Evolutionary conservation across 1,284 basidiomycete species (phyloP), one percentile per base, ranked within the genome.

Genomic region (Fomitopsis betulina): DNA sequence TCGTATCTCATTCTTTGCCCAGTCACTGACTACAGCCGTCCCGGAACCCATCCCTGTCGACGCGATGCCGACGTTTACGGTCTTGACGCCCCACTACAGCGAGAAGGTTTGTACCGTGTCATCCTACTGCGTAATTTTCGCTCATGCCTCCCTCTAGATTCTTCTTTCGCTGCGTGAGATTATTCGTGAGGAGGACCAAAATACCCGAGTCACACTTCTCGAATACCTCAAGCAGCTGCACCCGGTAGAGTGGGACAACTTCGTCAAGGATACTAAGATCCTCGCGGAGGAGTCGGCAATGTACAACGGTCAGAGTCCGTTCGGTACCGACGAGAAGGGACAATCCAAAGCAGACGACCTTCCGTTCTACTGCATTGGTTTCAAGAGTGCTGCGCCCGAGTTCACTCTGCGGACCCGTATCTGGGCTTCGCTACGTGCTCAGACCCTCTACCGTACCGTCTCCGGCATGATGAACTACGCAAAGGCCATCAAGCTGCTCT

Each of bases 401-500:
- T 99, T 97, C 76, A 99, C 96, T 0, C 84, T 99, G 32, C 94
- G 96, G 64, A 99, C 97, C 15, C 91, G 96, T 75, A 99, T 99
- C 69, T 99, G 96, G 96, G 96, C 96, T 10, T 98, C 96, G 30
- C 83, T 99, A 15, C 93, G 96, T 60, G 96, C 96, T 21, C 97
- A 99, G 79, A 99, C 97, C 3, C 86, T 99, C 35, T 99, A 99
- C 76, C 89, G 97, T 66, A 99, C 96, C 21, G 96, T 99, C 17
- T 98, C 97, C 50, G 97, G 96, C 55, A 98, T 99, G 89, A 99
- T 99, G 97, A 99, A 99, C 80, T 99, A 99, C 75, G 88, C 93
- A 68, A 99, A 99, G 82, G 96, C 97, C 19, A 98, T 99, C 86
- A 99, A 99, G 77, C 82, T 99, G n/a, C 84, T 99, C 32, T 98